Base-by-base conservation (phyloP, 164 flowering plant genomes). In the Nymphaea thermarum region DNA sequence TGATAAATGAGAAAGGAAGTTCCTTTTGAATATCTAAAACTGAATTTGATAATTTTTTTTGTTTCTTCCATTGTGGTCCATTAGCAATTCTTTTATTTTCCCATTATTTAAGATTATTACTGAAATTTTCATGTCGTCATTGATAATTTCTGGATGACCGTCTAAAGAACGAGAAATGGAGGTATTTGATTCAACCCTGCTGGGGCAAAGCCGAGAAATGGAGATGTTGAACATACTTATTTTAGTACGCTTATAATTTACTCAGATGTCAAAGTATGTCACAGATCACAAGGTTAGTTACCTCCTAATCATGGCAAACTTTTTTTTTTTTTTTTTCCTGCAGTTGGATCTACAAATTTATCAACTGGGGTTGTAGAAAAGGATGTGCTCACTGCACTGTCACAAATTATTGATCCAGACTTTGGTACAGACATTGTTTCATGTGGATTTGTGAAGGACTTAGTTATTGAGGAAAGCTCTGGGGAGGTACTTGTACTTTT, bases 341-440 rank as follows among this genome's bases (percentile, higher is more conserved):
- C 77, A 87, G 90, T 77, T 70, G 80, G 74, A 36, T 70, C 76
- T 63, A 73, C 90, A 51, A 71, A 77, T 67, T 60, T 71, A 66
- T 76, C 89, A 43, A 67, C 69, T 14, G 74, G 64, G 71, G 72
- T 74, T 18, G 83, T 86, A 60, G 88, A 89, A 75, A 73, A 65
- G 65, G 97, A 94, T 77, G 96, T 94, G 15, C 73, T 88, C 66
- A 80, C 78, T 73, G 96, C 99, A 65, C 79, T 91, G 84, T 84
- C 99, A 67, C 92, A 89, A 75, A 94, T 94, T 45, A 91, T 90
- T 72, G 99, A 91, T 80, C 99, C 99, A 7, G 97, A 94, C 71
- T 94, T 94, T 80, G 97, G 96, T 65, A 91, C 97, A 12, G 99
- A 94, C 66, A 94, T 94, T 73, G 99, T 91, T 64, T 82, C 99